Evolutionary conservation across 345 rosid species (phyloP), one percentile per base, ranked within the genome.

Genomic region (Rhizophora apiculata): DNA sequence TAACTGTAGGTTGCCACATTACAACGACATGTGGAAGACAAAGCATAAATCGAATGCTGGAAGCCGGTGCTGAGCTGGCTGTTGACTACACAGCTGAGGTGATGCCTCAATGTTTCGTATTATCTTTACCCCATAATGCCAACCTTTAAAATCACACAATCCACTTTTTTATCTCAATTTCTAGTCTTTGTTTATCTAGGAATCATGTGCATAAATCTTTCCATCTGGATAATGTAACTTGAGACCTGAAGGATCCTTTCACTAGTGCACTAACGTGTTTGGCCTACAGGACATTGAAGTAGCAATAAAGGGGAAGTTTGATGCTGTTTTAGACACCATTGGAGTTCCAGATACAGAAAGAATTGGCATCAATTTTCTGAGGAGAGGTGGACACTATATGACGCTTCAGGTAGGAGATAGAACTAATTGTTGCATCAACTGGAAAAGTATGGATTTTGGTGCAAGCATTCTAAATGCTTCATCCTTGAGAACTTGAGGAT

Each of bases 291-390:
- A 94, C 68, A 73, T 91, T 68, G 97, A 91, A 74, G 60, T 85
- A 81, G 95, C 82, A 46, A 87, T 94, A 34, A 91, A 82, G 75
- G 96, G 95, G 73, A 88, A 81, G 78, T 95, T 91, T 75, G 96
- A 91, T 76, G 92, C 91, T 59, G 99, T 91, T 68, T 76, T 95
- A 77, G 99, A 95, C 79, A 95, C 99, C 61, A 91, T 95, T 79
- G 99, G 99, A 62, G 88, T 80, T 29, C 82, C 88, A 59, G 96
- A 91, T 73, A 91, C 97, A 1, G 97, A 95, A 81, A 86, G 96
- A 80, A 64, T 82, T 27, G 91, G 97, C 71, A 77, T 84, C 68
- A 88, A 82, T 70, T 79, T 95, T 78, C 82, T 95, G 82, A 87
- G 81, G 71, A 85, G 87, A 70, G 96, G 96, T 36, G 97, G 98